Base-by-base conservation (phyloP, 148 eudicot species). In the Limonium bicolor region DNA sequence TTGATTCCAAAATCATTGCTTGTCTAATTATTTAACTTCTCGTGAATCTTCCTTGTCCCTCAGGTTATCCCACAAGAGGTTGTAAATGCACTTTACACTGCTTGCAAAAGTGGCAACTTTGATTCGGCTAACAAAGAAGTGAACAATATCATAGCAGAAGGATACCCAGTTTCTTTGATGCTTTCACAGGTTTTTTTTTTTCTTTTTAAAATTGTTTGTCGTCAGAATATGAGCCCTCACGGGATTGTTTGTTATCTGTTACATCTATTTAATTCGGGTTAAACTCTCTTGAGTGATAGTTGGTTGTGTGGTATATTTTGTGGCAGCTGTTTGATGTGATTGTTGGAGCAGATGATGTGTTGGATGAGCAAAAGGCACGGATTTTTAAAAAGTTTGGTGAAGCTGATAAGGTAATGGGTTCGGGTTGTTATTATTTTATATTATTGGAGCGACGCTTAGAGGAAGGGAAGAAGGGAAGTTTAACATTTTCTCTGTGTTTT, bases 101-200 rank as follows among this genome's bases (percentile, higher is more conserved):
- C 86, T 48, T 88, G 96, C 71, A 77, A 49, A 70, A 72, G 81
- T 70, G 96, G 84, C 30, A 58, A 80, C 60, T 88, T 83, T 62
- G 94, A 88, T 59, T 27, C 48, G 55, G 92, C 90, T 48, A 77
- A 83, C 71, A 77, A 77, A 63, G 84, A 80, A 64, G 94, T 83
- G 29, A 64, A 68, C 51, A 69, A 83, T 67, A 62, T 74, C 15
- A 77, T 88, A 44, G 78, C 83, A 33, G 94, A 88, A 60, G 96
- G 96, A 42, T 80, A 83, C 69, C 96, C 96, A 39, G 84, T 66
- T 59, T 83, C 94, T 55, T 92, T 83, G 70, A 74, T 88, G 76
- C 66, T 80, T 40, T 79, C 86, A 28, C 96, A 83, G 94, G 96
- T 87, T 20, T 4, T 22, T 34, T 7, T 17, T 27, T 9, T 2